Percentiles rank a stretch among this genome's conserved stretches.
Evolutionary conservation across 805 yeast species (phyloP).

Genomic region (Ogataea zsoltii): DNA sequence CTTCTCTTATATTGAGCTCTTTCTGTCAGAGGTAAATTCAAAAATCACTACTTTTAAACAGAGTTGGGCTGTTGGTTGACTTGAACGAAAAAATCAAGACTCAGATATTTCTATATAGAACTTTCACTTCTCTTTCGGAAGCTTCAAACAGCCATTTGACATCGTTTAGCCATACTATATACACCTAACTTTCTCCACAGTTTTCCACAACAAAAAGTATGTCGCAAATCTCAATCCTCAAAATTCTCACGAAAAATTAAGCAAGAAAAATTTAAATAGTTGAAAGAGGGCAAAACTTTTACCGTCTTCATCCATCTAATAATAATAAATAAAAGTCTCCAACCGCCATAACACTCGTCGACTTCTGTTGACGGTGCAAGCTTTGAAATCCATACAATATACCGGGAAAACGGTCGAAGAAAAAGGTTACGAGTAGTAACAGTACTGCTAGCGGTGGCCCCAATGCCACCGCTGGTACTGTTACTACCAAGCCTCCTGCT

Average conservation of each 20-base stretch:
- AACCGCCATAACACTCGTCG: background rate
- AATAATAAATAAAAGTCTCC: background rate
- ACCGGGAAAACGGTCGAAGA: slow-evolving; percentile 12
- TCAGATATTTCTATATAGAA: too few species aligned
- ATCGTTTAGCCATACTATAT: too few species aligned
- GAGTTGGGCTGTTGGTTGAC: too few species aligned
- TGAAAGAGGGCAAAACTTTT: slow-evolving; percentile 2
- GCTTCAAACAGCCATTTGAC: too few species aligned
- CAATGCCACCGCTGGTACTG: background rate
- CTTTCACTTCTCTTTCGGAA: too few species aligned
- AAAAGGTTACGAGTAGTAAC: slow-evolving; percentile 9
- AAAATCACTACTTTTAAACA: too few species aligned
- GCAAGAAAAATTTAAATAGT: background rate
- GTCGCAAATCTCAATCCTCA: background rate
- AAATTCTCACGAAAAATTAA: background rate
- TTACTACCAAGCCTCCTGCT: background rate
- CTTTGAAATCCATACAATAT: slow-evolving; percentile 10
- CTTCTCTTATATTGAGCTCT: too few species aligned
- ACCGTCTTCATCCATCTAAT: background rate
- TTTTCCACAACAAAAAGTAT: too few species aligned
- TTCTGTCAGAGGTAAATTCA: too few species aligned
- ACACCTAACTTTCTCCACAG: too few species aligned
- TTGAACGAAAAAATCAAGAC: too few species aligned
- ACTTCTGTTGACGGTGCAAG: background rate
- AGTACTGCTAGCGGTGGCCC: background rate